These are phyloP conservation scores for Neopestalotiopsis rosae DNA, from an alignment of 2,329 filamentous ascomycete genomes.

Conservation along the genomic window DNA sequence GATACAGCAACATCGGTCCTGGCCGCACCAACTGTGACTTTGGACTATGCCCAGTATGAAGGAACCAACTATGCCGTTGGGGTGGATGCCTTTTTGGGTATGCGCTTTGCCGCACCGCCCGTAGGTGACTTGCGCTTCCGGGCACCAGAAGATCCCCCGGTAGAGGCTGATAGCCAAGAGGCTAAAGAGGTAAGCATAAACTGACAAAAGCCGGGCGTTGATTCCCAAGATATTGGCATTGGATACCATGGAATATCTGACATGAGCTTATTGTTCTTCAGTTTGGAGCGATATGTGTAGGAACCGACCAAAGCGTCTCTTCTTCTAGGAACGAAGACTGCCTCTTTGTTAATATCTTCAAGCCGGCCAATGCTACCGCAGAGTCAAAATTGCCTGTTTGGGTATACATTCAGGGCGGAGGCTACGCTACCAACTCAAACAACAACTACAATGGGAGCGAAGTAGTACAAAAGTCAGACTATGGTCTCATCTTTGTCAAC, in stretches of 20 bases:
- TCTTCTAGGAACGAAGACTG: constrained; percentile 60
- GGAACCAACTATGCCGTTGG: constrained; percentile 3
- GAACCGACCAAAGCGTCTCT: constrained; percentile 12
- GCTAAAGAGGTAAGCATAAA: constrained; percentile 1
- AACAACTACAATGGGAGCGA: constrained; percentile 62
- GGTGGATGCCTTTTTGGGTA: constrained; percentile 18
- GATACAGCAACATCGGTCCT: neutral
- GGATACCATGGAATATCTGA: neutral
- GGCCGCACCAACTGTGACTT: neutral
- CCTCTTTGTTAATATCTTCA: constrained; percentile 67
- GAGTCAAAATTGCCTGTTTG: constrained; percentile 64
- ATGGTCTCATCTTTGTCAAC: constrained; percentile 10
- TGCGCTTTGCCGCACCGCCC: constrained; percentile 18
- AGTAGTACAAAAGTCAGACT: constrained; percentile 55
- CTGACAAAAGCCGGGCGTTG: neutral
- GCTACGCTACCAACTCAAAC: constrained; percentile 54
- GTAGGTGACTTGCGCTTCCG: constrained; percentile 14
- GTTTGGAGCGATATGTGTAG: constrained; percentile 19
- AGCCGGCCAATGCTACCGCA: constrained; percentile 54
- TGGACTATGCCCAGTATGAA: constrained; percentile 10
- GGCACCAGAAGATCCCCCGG: constrained; percentile 14
- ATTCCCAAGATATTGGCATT: neutral
- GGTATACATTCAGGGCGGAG: constrained; percentile 60
- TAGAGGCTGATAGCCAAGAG: neutral
- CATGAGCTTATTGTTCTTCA: neutral